Percentiles rank a stretch among this genome's conserved stretches.
Conservation (phyloP, 495 filamentous ascomycete species). For the Xylona heveae region DNA sequence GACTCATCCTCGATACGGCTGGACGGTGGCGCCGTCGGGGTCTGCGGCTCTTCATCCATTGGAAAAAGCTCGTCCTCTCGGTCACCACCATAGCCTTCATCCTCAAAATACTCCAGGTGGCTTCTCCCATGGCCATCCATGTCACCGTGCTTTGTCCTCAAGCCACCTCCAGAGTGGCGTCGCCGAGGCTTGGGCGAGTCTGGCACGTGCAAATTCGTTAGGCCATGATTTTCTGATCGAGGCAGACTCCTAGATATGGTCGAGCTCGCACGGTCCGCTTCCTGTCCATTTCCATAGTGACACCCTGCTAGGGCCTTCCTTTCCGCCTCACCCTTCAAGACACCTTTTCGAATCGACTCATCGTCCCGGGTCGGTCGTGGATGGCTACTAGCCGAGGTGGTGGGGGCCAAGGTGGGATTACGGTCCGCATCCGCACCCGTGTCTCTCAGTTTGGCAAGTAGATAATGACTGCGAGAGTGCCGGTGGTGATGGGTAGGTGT, state of each 20-base stretch:
- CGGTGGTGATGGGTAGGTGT: slow-evolving; percentile 44
- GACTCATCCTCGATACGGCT: not conserved
- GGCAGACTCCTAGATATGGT: too few relatives aligned
- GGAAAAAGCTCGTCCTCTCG: slow-evolving; percentile 52
- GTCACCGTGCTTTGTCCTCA: slow-evolving; percentile 44
- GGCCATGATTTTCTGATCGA: too few relatives aligned
- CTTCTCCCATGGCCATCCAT: slow-evolving; percentile 36
- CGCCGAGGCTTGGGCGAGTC: slow-evolving; percentile 25
- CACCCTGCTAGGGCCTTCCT: too few relatives aligned
- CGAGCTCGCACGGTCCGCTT: too few relatives aligned
- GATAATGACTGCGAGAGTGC: slow-evolving; percentile 2
- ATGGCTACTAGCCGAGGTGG: too few relatives aligned
- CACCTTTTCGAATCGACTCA: too few relatives aligned
- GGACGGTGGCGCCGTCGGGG: not conserved
- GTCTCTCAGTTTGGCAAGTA: not conserved
- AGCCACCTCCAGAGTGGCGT: slow-evolving; percentile 61
- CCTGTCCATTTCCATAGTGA: too few relatives aligned
- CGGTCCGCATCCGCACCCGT: too few relatives aligned
- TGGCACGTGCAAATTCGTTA: too few relatives aligned
- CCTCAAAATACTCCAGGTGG: slow-evolving; percentile 52
- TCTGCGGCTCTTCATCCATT: slow-evolving; percentile 38
- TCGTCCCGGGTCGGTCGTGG: too few relatives aligned
- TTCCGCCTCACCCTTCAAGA: too few relatives aligned
- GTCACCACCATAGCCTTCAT: slow-evolving; percentile 67
- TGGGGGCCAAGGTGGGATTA: too few relatives aligned